Base-by-base conservation (phyloP, 306 rosid species). In the Parietaria judaica region DNA sequence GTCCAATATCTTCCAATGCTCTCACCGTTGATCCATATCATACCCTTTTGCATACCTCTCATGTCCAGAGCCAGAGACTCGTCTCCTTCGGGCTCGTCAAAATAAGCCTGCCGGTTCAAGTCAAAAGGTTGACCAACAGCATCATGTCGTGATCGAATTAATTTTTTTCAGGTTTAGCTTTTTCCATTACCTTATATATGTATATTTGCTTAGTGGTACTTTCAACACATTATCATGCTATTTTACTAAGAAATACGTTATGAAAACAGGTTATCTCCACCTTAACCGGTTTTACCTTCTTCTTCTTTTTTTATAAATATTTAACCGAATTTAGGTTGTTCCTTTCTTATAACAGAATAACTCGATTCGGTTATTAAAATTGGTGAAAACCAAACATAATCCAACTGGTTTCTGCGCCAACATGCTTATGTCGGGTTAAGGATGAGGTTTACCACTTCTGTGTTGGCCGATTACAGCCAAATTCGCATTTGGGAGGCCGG, bases 1-100 rank as follows among this genome's bases (percentile, higher is more conserved):
- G 95, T 82, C 96, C 98, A 91, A 73, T 88, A 89, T 64, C 98
- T 80, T 63, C 96, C 96, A 14, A 91, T 70, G 76, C 77, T 88
- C 54, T 76, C 76, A 60, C 96, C 98, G 12, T 91, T 91, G 63
- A 91, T 71, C 98, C 98, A 91, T 38, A 84, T 65, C 74, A 85
- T 82, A 65, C 95, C 97, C 71, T 87, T 90, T 54, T 91, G 90
- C 97, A 90, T 84, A 66, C 85, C 71, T 4, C 72, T 51, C 92
- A 88, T 66, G 73, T 91, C 98, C 74, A 91, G 74, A 52, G 95
- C 96, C 82, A 91, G 70, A 9, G 98, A 89, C 15, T 83, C 90
- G 11, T 77, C 76, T 39, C 96, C 95, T 36, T 58, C 74, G 0
- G 98, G 95, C 5, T 78, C 84, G 4, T 67, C 71, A 51, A 88